Percentiles rank a stretch among this genome's conserved stretches.
Evolutionary conservation across 164 flowering plant genomes (phyloP).

Genomic region (Dillenia turbinata): DNA sequence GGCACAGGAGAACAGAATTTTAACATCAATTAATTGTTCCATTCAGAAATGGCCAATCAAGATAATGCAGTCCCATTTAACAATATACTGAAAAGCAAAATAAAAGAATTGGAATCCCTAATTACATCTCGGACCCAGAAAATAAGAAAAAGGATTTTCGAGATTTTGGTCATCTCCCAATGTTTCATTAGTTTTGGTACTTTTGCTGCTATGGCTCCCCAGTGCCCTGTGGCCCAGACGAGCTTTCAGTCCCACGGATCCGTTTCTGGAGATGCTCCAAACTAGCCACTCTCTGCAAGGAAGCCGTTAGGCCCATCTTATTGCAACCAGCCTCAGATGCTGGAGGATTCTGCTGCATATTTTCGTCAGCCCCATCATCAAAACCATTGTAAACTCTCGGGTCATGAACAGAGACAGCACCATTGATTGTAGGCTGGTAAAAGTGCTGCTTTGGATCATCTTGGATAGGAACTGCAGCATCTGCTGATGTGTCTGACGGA

Average conservation of each 20-base stretch:
- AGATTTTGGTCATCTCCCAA: too few relatives aligned
- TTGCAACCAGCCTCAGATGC: slow-evolving; percentile 13
- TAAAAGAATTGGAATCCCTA: too few relatives aligned
- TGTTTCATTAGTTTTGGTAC: too few relatives aligned
- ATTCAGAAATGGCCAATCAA: too few relatives aligned
- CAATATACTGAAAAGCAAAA: too few relatives aligned
- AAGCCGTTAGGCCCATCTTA: slow-evolving; percentile 60
- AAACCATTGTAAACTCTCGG: slow-evolving; percentile 31
- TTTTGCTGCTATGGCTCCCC: slow-evolving; percentile 23
- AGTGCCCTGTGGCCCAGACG: slow-evolving; percentile 23
- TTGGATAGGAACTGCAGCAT: slow-evolving; percentile 67
- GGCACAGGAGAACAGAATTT: too few relatives aligned
- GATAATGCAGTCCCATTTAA: too few relatives aligned
- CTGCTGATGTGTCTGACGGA: slow-evolving; percentile 61
- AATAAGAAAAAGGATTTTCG: too few relatives aligned
- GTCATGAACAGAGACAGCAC: slow-evolving; percentile 20
- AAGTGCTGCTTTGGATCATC: slow-evolving; percentile 47
- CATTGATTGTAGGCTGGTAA: slow-evolving; percentile 33
- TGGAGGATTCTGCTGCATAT: slow-evolving; percentile 26
- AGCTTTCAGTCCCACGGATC: slow-evolving; percentile 46
- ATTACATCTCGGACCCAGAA: too few relatives aligned
- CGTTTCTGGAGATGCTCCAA: slow-evolving; percentile 89
- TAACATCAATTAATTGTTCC: too few relatives aligned
- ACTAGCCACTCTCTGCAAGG: slow-evolving; percentile 90
- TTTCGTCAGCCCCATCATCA: slow-evolving; percentile 30